Conservation (phyloP, 257 asterid genomes). For the Coffea canephora region DNA sequence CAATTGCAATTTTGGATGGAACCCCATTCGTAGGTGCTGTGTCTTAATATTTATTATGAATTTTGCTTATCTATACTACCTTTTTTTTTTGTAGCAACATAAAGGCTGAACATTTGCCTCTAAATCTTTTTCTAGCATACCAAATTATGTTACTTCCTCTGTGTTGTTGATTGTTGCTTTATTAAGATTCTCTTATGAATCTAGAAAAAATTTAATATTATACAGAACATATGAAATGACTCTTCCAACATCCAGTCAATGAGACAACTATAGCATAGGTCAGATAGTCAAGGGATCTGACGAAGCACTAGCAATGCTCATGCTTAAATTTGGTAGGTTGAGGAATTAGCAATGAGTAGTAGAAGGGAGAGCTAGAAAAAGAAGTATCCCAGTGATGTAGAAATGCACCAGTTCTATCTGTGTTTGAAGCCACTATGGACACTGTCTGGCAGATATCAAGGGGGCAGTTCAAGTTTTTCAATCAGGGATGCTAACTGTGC, state of each 20-base stretch:
- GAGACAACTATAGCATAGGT: neutral
- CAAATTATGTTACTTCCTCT: neutral
- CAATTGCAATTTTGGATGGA: conserved; percentile 88
- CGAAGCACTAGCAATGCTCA: no score
- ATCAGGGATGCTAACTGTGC: neutral
- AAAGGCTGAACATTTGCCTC: neutral
- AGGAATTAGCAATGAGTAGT: neutral
- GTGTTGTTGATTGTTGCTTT: neutral
- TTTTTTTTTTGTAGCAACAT: conserved; percentile 2
- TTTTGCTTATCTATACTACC: conserved; percentile 13
- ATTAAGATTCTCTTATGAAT: no score
- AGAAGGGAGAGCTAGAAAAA: neutral
- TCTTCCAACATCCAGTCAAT: neutral
- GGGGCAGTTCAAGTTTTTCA: neutral
- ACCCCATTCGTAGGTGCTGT: conserved; percentile 67
- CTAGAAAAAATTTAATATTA: no score
- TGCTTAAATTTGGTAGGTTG: neutral
- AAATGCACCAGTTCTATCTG: neutral
- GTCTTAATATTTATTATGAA: conserved; percentile 7
- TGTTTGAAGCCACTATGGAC: neutral
- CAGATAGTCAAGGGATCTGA: neutral
- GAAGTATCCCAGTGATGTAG: neutral
- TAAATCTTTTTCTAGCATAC: neutral
- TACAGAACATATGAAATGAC: neutral
- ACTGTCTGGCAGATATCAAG: neutral